Percentiles rank a stretch among this genome's conserved stretches.
Conservation (phyloP, 2,329 filamentous ascomycete species). For the Hypomyces perniciosus region DNA sequence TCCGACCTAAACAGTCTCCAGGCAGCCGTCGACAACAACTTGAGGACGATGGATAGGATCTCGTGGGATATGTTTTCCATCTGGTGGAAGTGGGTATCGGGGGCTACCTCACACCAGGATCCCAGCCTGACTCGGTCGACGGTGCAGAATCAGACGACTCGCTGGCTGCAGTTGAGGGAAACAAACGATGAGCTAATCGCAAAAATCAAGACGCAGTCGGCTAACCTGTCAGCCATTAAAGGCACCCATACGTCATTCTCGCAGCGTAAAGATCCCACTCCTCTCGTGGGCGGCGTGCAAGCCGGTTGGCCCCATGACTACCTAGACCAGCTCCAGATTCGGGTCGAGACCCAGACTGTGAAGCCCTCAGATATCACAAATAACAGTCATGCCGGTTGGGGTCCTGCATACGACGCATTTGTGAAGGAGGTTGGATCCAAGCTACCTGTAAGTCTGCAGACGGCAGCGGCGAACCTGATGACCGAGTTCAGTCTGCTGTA, state of each 20-base stretch:
- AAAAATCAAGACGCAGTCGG: not conserved
- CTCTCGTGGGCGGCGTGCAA: slow-evolving; percentile 30
- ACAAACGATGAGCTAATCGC: not conserved
- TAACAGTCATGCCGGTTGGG: not conserved
- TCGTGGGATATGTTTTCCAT: slow-evolving; percentile 34
- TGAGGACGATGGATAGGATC: slow-evolving; percentile 14
- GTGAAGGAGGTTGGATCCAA: not conserved
- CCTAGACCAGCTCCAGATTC: not conserved
- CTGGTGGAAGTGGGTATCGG: slow-evolving; percentile 34
- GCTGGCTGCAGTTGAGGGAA: not conserved
- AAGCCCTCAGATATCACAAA: not conserved
- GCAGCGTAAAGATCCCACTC: slow-evolving; percentile 29
- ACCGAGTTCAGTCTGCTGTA: not conserved
- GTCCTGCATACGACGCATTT: not conserved
- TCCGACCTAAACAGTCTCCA: slow-evolving; percentile 19
- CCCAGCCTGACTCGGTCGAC: not conserved
- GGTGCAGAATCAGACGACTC: not conserved
- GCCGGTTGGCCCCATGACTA: slow-evolving; percentile 31
- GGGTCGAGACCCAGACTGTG: not conserved
- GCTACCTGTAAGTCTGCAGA: not conserved
- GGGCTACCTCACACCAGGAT: slow-evolving; percentile 4
- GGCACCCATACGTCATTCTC: slow-evolving; percentile 22
- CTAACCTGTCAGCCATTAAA: slow-evolving; percentile 14
- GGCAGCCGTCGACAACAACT: slow-evolving; percentile 15
- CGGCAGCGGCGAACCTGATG: not conserved